Conservation (phyloP, 1,139 yeast genomes). For the Sugiyamaella neomexicana region DNA sequence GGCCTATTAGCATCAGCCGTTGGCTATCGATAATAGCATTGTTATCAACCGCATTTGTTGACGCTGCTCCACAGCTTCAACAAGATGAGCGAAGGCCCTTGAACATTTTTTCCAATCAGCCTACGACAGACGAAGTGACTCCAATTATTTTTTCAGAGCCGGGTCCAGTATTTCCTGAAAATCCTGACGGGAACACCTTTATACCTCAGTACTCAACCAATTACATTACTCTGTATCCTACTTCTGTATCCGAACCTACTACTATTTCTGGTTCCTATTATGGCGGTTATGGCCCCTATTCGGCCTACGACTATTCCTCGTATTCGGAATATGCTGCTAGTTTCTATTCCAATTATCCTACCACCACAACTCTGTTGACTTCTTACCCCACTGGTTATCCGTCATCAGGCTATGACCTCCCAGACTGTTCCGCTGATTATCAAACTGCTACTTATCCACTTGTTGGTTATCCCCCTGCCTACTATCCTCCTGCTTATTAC, state of each 20-base stretch:
- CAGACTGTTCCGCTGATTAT: too few species aligned
- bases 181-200: neutral
- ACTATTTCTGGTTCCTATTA: neutral
- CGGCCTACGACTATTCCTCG: neutral
- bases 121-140: neutral
- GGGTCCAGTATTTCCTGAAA: constrained; percentile 4
- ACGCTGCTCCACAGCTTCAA: constrained; percentile 7
- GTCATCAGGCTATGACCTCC: too few species aligned
- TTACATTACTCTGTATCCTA: constrained; percentile 11
- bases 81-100: neutral
- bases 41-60: neutral
- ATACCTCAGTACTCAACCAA: constrained; percentile 5
- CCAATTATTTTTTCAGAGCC: constrained; percentile 4
- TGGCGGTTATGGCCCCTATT: neutral
- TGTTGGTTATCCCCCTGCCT: neutral
- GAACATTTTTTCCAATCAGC: neutral
- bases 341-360: neutral
- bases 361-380: neutral
- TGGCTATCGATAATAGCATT: constrained; percentile 2
- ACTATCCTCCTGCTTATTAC: neutral
- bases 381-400: neutral
- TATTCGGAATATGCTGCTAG: neutral
- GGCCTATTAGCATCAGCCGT: neutral
- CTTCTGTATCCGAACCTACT: neutral
- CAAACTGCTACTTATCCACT: neutral